phyloP scores from a whole-genome alignment of 805 yeast genomes.

The Cyberlindnera samutprakarnensis region DNA sequence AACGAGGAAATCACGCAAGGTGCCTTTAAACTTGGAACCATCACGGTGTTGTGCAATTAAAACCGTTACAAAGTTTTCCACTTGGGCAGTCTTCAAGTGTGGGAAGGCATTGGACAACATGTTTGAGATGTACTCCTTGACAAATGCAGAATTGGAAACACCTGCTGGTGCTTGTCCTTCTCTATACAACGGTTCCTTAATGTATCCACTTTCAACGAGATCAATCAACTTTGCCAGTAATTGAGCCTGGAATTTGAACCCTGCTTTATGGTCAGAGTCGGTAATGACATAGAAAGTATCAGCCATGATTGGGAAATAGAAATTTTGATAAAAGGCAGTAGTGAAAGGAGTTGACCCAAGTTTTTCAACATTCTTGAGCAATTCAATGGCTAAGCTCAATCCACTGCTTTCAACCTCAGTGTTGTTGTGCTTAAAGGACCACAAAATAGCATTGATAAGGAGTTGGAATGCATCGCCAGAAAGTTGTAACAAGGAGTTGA shows the following conservation, averaged over 20 bases:
- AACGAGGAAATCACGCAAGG: conserved; percentile 89
- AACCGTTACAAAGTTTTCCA: conserved; percentile 72
- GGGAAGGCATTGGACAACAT: conserved; percentile 88
- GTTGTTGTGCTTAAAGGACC: conserved; percentile 98
- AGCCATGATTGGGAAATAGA: conserved; percentile 79
- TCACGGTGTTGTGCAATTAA: conserved; percentile 69
- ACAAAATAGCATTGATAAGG: conserved; percentile 86
- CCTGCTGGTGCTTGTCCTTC: conserved; percentile 82
- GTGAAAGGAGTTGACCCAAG: conserved; percentile 66
- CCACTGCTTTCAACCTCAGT: conserved; percentile 96
- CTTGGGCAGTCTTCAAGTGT: conserved; percentile 77
- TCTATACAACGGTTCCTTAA: conserved; percentile 70
- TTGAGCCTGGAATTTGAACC: conserved; percentile 82
- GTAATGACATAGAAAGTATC: conserved; percentile 92
- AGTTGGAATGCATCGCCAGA: conserved; percentile 90
- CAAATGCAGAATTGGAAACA: conserved; percentile 69
- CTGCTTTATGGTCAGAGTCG: conserved; percentile 96
- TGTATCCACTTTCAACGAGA: conserved; percentile 68
- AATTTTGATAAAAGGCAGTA: conserved; percentile 79
- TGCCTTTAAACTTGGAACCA: conserved; percentile 68
- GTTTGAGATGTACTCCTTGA: conserved; percentile 74
- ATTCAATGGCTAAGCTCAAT: conserved; percentile 71
- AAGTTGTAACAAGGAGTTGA: conserved; percentile 77
- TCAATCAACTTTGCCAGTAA: conserved; percentile 78
- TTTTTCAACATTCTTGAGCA: conserved; percentile 76